Evolutionary conservation across 441 rosid species (phyloP), one percentile per base, ranked within the genome.

Genomic region (Metrosideros polymorpha): DNA sequence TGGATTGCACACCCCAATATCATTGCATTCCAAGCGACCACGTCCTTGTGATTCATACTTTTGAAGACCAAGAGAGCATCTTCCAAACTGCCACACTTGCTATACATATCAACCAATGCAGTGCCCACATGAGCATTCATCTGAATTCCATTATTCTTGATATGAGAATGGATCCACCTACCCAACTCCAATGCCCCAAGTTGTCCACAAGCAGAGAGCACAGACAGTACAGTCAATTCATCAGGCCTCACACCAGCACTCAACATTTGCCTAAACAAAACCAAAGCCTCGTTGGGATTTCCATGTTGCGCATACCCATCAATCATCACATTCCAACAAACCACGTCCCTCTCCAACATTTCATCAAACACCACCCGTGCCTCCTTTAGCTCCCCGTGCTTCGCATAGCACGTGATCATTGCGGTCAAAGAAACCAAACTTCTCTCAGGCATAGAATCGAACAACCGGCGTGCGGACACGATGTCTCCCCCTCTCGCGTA

Each of bases 301-400:
- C 94, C 94, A 29, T 92, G 92, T 88, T 93, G 94, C 84, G 86
- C 87, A 45, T 95, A 96, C 89, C 95, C 97, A 91, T 94, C 93
- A 87, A 96, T 92, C 95, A 96, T 95, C 88, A 92, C 98, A 53
- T 94, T 96, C 98, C 98, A 95, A 84, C 95, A 91, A 55, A 96
- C 93, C 71, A 90, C 91, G 89, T 94, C 95, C 89, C 88, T 95
- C 53, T 92, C 94, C 75, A 66, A 82, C 89, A 92, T 82, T 47
- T 83, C 90, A 29, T 94, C 93, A 61, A 95, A 96, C 90, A 96
- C 83, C 45, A 4, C 90, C 85, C 94, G 92, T 9, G 98, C 98
- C 49, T 89, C 93, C 30, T 89, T 87, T 51, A 96, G 30, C 86
- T 92, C 90, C 84, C 98, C 98, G 6, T 89, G 89, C 87, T 89